Conservation (phyloP, 805 yeast species). For the Candida hungchunana region DNA sequence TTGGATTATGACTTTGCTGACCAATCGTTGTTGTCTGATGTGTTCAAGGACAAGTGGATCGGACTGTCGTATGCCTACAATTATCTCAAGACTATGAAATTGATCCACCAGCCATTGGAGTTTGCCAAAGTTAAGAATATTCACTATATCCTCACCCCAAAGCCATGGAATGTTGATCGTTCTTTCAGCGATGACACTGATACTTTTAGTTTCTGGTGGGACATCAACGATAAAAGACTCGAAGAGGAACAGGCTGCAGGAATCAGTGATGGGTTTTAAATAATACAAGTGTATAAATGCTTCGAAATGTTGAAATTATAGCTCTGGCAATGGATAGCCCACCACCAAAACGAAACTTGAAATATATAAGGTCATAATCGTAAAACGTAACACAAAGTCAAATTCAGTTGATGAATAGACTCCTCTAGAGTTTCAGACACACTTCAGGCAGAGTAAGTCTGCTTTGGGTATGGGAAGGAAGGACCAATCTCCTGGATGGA, state of each 20-base stretch:
- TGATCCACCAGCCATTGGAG: constrained; percentile 45
- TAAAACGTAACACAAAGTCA: too few relatives aligned
- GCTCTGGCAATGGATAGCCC: too few relatives aligned
- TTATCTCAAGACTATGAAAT: constrained; percentile 48
- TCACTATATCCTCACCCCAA: constrained; percentile 54
- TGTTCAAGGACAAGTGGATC: constrained; percentile 47
- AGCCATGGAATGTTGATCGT: constrained; percentile 51
- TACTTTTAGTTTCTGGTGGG: constrained; percentile 51
- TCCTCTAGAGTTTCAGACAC: too few relatives aligned
- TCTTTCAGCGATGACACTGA: constrained; percentile 36
- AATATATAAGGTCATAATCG: too few relatives aligned
- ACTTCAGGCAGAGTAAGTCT: constrained; percentile 17
- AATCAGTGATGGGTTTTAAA: constrained; percentile 15
- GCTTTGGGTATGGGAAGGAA: constrained; percentile 60
- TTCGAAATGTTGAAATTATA: not conserved
- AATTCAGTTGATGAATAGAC: too few relatives aligned
- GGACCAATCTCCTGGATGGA: constrained; percentile 95
- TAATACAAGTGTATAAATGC: too few relatives aligned
- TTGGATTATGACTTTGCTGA: constrained; percentile 51
- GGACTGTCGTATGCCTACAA: constrained; percentile 51
- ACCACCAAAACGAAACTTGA: too few relatives aligned
- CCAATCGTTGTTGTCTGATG: constrained; percentile 52
- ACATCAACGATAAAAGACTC: constrained; percentile 36
- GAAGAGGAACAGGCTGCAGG: constrained; percentile 11
- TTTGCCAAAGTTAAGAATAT: constrained; percentile 46